Conservation (phyloP, 441 rosid species). For the Francoa sonchifolia region DNA sequence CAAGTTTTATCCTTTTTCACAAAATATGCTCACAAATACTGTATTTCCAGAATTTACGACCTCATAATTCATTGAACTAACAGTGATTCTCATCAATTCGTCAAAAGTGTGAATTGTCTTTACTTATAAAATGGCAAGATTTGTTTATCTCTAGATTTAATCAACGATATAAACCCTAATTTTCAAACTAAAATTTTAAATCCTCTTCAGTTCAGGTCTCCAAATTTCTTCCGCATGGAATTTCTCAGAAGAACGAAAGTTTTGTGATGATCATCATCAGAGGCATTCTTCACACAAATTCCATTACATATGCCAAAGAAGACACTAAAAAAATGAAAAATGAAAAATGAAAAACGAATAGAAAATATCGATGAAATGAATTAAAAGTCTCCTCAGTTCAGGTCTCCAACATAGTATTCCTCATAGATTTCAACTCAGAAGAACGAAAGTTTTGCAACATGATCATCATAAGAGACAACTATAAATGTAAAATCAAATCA, state of each 20-base stretch:
- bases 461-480: slow-evolving; percentile 14
- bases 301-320: neutral
- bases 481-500: neutral
- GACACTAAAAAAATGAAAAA: neutral
- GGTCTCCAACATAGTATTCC: slow-evolving; percentile 18
- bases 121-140: neutral
- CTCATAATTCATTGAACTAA: too few species aligned
- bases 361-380: neutral
- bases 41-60: too few species aligned
- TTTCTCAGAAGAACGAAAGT: slow-evolving; percentile 17
- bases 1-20: too few species aligned
- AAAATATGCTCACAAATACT: too few species aligned
- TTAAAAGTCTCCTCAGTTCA: slow-evolving; percentile 14
- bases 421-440: slow-evolving; percentile 13
- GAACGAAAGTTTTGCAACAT: slow-evolving; percentile 13
- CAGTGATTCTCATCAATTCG: too few species aligned
- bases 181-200: neutral
- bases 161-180: neutral
- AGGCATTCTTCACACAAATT: slow-evolving; percentile 1
- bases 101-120: too few species aligned
- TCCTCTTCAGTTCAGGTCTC: slow-evolving; percentile 13
- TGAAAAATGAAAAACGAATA: neutral
- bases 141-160: too few species aligned
- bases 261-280: slow-evolving; percentile 9
- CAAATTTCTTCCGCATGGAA: slow-evolving; percentile 11